These are phyloP conservation scores for Antrodiella citrinella DNA, from an alignment of 768 basidiomycete species.

Conservation along the genomic window DNA sequence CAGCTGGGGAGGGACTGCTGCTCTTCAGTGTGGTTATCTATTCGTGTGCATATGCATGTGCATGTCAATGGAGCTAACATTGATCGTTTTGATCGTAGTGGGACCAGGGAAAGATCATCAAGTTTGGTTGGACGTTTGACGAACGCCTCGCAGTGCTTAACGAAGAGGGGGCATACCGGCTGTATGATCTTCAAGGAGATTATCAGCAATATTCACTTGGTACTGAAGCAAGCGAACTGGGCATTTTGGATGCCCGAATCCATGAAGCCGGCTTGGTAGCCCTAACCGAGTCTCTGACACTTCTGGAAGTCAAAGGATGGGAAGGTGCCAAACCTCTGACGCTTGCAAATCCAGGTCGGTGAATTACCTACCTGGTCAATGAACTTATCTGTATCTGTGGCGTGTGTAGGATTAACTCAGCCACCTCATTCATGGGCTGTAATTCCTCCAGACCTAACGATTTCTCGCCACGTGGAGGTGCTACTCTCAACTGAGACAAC, in stretches of 20 bases:
- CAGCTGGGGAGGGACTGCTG: conserved; percentile 67
- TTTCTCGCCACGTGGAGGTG: conserved; percentile 86
- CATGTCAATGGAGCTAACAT: not conserved
- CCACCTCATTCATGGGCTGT: conserved; percentile 82
- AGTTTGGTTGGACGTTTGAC: conserved; percentile 79
- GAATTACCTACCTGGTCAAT: not conserved
- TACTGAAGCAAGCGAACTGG: conserved; percentile 71
- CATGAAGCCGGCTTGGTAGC: conserved; percentile 86
- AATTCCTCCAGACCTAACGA: conserved; percentile 83
- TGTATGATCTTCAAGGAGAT: conserved; percentile 83
- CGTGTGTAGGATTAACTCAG: conserved; percentile 54
- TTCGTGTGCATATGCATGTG: not conserved
- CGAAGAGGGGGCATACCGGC: conserved; percentile 85
- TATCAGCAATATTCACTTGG: conserved; percentile 84
- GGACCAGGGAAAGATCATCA: conserved; percentile 80
- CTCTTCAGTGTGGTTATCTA: conserved; percentile 61
- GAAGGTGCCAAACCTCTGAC: conserved; percentile 65
- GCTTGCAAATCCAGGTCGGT: conserved; percentile 68
- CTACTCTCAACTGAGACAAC: conserved; percentile 75
- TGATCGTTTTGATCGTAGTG: too few species aligned
- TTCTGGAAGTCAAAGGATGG: conserved; percentile 89
- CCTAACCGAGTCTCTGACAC: conserved; percentile 61
- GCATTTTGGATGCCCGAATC: conserved; percentile 78
- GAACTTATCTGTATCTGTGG: conserved; percentile 1
- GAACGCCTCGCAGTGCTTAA: conserved; percentile 80